A percentile compares a stretch with the other conserved stretches of the same genome.
Evolutionary conservation across 192 early-diverging fungal genomes (phyloP).

Genomic region (Coemansia javaensis): DNA sequence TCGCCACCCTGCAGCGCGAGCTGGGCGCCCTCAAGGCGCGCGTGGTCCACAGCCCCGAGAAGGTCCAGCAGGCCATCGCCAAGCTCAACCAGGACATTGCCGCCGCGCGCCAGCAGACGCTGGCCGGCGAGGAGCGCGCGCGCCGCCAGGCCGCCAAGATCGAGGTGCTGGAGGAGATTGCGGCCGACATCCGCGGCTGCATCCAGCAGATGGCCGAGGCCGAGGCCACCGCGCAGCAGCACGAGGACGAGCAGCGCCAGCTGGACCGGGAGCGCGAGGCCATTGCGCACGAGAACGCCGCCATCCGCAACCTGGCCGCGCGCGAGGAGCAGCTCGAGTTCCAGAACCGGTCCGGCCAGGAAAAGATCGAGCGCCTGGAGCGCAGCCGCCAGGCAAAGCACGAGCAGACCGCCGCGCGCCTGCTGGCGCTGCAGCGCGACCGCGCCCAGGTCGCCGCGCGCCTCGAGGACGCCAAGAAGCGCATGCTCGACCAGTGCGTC

Average conservation of each 20-base stretch:
- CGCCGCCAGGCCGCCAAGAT: slow-evolving; percentile 56
- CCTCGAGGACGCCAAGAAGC: slow-evolving; percentile 25
- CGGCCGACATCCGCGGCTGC: slow-evolving; percentile 54
- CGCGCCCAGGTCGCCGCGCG: slow-evolving; percentile 16
- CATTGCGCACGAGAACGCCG: slow-evolving; percentile 11
- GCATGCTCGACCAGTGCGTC: slow-evolving; percentile 29
- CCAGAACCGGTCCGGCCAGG: slow-evolving; percentile 38
- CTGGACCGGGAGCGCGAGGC: slow-evolving; percentile 20
- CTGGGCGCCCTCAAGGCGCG: slow-evolving; percentile 53
- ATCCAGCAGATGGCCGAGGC: slow-evolving; percentile 63
- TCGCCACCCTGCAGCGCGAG: slow-evolving; percentile 52
- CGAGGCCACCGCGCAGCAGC: slow-evolving; percentile 51
- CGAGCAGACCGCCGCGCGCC: slow-evolving; percentile 15
- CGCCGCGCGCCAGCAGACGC: slow-evolving; percentile 45
- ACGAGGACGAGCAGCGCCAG: slow-evolving; percentile 45
- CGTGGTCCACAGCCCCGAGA: slow-evolving; percentile 73
- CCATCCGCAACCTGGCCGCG: slow-evolving; percentile 24
- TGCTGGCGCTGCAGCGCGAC: slow-evolving; percentile 34
- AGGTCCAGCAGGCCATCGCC: slow-evolving; percentile 59
- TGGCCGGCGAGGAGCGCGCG: slow-evolving; percentile 48
- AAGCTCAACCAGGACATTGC: slow-evolving; percentile 55
- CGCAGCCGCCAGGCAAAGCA: slow-evolving; percentile 29
- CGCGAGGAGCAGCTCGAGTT: slow-evolving; percentile 44
- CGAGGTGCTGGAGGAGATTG: slow-evolving; percentile 54
- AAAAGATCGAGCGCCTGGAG: slow-evolving; percentile 46